Evolutionary conservation across 2,329 filamentous ascomycete genomes (phyloP).

Genomic region (Colletotrichum sansevieriae): DNA sequence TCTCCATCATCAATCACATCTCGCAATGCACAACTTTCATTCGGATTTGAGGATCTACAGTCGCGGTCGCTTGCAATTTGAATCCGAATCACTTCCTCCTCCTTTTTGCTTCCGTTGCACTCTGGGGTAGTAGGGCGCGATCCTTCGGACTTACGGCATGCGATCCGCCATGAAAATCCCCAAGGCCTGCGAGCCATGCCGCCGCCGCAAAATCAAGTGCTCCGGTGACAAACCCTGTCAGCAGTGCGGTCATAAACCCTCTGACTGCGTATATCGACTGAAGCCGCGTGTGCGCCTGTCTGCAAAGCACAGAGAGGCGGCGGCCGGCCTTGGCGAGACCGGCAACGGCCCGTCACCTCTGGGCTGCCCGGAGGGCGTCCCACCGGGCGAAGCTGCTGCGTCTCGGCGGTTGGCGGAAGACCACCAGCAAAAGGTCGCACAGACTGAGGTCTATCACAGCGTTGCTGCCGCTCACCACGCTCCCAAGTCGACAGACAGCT

Average conservation of each 20-base stretch:
- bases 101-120: neutral
- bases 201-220: slow-evolving; percentile 43
- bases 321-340: slow-evolving; percentile 50
- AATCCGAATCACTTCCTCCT: neutral
- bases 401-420: slow-evolving; percentile 21
- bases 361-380: neutral
- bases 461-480: slow-evolving; percentile 43
- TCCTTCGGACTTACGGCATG: slow-evolving; percentile 24
- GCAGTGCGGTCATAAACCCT: slow-evolving; percentile 40
- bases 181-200: slow-evolving; percentile 45
- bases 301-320: slow-evolving; percentile 52
- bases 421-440: slow-evolving; percentile 52
- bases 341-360: neutral
- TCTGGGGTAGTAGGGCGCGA: slow-evolving; percentile 2
- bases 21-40: neutral
- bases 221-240: slow-evolving; percentile 42
- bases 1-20: neutral
- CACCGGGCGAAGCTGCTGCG: slow-evolving; percentile 10
- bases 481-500: slow-evolving; percentile 44
- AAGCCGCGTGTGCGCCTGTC: slow-evolving; percentile 38
- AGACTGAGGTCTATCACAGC: slow-evolving; percentile 45
- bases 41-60: slow-evolving; percentile 35
- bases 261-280: slow-evolving; percentile 41
- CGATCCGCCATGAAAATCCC: slow-evolving; percentile 41
- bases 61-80: neutral